Base-by-base conservation (phyloP, 2,329 filamentous ascomycete species). In the Ophidiomyces ophidiicola region DNA sequence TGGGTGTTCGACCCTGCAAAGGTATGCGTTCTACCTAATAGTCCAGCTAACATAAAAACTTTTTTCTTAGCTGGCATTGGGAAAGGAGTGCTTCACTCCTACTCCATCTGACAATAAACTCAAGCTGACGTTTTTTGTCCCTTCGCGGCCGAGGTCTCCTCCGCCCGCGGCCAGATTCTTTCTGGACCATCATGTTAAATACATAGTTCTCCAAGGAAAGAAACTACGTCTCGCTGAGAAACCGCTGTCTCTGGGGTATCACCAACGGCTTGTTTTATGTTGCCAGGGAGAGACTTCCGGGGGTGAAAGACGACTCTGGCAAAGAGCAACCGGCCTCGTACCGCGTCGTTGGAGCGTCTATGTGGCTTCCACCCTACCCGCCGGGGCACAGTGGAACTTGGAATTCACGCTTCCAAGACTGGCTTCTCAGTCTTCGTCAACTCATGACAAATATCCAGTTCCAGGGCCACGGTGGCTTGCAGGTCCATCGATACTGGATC, bases 161-260 rank as follows among this genome's bases (percentile, higher is more conserved):
- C 36, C 38, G 38, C 32, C 38, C 38, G 38, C 38, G 38, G 25
- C 38, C 38, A 41, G 38, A 34, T 35, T 11, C 18, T 24, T 23
- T 41, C 38, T 41, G 38, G 38, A 14, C 20, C 11, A 23, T 23
- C 3, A 19, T 36, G 6, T 23, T 39, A 7, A 19, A 11, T 12
- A 30, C 37, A 46, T 52, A 78, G 71, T 78, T 80, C 58, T 71
- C 71, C 39, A 55, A 66, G 11, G 53, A 64, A 32, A 70, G 78
- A 20, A 82, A 82, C 51, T 69, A 70, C 42, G 69, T 69, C 21
- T 80, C 76, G 10, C 65, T 82, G 11, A 69, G 67, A 1, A 71
- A 80, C 1, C 72, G 81, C 37, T 82, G 79, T 59, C 64, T 66
- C 46, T 83, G 79, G 74, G 78, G 80, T 18, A 80, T 84, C 55